Evolutionary conservation across 768 basidiomycete species (phyloP), one percentile per base, ranked within the genome.

Genomic region (Pleurotus citrinopileatus): DNA sequence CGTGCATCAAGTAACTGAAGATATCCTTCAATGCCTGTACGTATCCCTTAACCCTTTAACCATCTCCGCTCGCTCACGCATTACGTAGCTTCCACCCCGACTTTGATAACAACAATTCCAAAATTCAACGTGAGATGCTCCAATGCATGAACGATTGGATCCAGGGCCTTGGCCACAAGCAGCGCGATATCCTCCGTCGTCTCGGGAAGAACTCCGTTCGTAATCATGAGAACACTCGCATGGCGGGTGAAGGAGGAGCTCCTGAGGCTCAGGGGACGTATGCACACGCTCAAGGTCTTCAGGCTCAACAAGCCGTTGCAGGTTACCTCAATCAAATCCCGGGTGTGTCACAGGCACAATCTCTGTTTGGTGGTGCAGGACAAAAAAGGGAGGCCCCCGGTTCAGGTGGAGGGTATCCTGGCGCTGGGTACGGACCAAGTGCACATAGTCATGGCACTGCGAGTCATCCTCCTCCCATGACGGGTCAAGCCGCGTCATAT

Each of bases 81-180:
- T 12, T 37, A 40, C 10, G 32, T 40, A 90, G 89, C 20, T 91
- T 93, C 77, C 91, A 94, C 66, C 91, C 91, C 13, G 86, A 89
- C 58, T 94, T 91, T 75, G 83, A 86, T 64, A 77, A 85, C 63
- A 62, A 67, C 27, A 67, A 72, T 57, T 88, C 86, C 1, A 75
- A 78, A 55, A 73, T 92, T 27, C 91, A 93, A 66, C 76, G 80
- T 52, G 82, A 89, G 60, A 92, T 94, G 90, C 65, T 90, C 56
- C 78, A 80, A 56, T 81, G 74, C 60, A 79, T 93, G 81, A 71
- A 67, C 36, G 69, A 66, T 37, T 91, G 89, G 89, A 72, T 83
- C 34, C 64, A 77, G 44, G 70, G 69, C 6, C 77, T 85, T 10
- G 78, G 81, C 3, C 47, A 68, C 12, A 72, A 73, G 53, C 75